Conservation (phyloP, 805 yeast genomes). For the Metschnikowia arizonensis region DNA sequence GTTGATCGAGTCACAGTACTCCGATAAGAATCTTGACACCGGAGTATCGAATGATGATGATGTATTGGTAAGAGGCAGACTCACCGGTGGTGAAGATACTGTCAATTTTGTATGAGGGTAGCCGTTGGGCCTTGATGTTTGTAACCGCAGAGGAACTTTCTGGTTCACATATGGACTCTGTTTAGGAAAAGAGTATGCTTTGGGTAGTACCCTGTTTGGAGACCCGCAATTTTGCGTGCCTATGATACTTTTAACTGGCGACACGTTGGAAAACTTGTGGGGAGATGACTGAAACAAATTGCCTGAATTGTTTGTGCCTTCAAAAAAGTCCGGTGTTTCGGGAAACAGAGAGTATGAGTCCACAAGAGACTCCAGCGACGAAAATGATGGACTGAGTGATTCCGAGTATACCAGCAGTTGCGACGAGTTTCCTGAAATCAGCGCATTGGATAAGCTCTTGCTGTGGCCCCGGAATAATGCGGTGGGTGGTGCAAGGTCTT, state of each 20-base stretch:
- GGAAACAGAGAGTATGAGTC: constrained; percentile 25
- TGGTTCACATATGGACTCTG: neutral
- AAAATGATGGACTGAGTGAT: constrained; percentile 20
- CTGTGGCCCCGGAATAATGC: constrained; percentile 16
- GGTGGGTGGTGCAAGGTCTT: constrained; percentile 19
- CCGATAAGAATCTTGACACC: constrained; percentile 15
- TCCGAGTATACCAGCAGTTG: constrained; percentile 29
- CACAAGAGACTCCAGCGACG: constrained; percentile 30
- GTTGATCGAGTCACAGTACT: constrained; percentile 35
- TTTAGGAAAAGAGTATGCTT: constrained; percentile 6
- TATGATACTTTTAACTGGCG: neutral
- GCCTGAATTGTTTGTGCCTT: constrained; percentile 11
- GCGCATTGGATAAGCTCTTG: constrained; percentile 16
- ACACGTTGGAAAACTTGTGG: neutral
- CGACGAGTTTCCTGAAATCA: constrained; percentile 29
- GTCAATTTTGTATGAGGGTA: constrained; percentile 9
- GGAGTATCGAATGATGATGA: constrained; percentile 20
- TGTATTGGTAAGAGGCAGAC: constrained; percentile 32
- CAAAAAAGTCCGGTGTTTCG: constrained; percentile 26
- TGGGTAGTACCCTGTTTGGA: neutral
- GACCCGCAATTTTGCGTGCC: neutral
- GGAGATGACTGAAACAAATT: constrained; percentile 4
- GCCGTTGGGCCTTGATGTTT: constrained; percentile 9
- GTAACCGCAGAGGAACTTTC: constrained; percentile 2
- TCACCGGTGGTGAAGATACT: constrained; percentile 28